Base-by-base conservation (phyloP, 2,329 filamentous ascomycete species). In the Aspergillus chevalieri region DNA sequence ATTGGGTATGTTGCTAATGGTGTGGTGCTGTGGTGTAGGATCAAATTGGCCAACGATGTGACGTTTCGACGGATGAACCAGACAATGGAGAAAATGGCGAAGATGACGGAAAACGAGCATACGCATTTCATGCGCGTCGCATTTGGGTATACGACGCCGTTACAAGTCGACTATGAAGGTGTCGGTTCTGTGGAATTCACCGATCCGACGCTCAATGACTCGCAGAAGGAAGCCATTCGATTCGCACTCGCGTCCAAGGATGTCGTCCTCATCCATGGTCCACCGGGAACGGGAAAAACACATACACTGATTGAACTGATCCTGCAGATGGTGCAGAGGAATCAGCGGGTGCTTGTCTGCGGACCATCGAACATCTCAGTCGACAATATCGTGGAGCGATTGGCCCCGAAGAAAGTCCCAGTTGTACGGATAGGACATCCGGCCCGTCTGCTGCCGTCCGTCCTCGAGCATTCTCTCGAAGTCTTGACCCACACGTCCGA, bases 341-440 rank as follows among this genome's bases (percentile, higher is more conserved):
- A 83, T 30, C 78, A 85, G 47, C 82, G 90, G 1, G 77, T 97
- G 9, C 78, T 97, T 1, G 92, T 97, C n/a, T 97, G 93, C 62
- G 93, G 92, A 0, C 93, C 93, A 0, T 95, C 89, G 26, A 98
- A 98, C 66, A 91, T 98, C 59, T 93, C 89, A 0, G 93, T 98
- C 1, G 93, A 98, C 78, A 98, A 98, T 64, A 95, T 98, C 50
- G 91, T 96, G 7, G 93, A 98, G 70, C 84, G 93, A 6, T 79
- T 97, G 1, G 83, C 90, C 2, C 83, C 87, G 0, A 87, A 91
- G 67, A 90, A 89, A 62, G 78, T 96, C 1, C 86, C 89, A 0
- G 89, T 97, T 60, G 80, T 97, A 33, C 86, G 93, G 1, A 81
- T 98, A 0, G 93, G 93, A 1, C 93, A 98, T 68, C 93, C 93